These are phyloP conservation scores for Exophiala mesophila DNA, from an alignment of 2,329 filamentous ascomycete species.

Conservation along the genomic window DNA sequence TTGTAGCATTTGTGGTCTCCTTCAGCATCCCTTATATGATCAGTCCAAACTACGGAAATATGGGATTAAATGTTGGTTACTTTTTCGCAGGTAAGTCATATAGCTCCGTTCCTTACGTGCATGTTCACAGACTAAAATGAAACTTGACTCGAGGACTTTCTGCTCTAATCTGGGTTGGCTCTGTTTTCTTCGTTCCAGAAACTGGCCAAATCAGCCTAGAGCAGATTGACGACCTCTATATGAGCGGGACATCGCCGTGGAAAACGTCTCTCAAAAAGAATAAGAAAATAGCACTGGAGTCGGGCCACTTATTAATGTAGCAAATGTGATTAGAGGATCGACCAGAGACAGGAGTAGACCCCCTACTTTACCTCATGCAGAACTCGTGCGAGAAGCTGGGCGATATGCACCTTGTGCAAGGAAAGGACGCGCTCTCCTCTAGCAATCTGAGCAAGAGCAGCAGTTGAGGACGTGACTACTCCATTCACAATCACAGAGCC, in stretches of 20 bases:
- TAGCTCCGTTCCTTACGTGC: too few relatives aligned
- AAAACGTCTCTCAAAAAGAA: constrained; percentile 1
- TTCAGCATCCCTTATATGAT: not conserved
- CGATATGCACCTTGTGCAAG: constrained; percentile 14
- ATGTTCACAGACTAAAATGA: too few relatives aligned
- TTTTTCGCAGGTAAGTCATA: constrained; percentile 1
- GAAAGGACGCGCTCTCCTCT: constrained; percentile 13
- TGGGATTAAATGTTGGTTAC: not conserved
- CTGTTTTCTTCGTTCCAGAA: not conserved
- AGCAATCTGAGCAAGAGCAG: constrained; percentile 3
- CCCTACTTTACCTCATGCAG: constrained; percentile 1
- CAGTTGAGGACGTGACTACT: not conserved
- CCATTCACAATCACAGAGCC: not conserved
- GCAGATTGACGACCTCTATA: not conserved
- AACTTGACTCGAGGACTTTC: constrained; percentile 1
- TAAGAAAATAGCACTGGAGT: not conserved
- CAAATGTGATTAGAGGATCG: too few relatives aligned
- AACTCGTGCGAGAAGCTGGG: constrained; percentile 12
- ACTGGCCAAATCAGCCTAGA: not conserved
- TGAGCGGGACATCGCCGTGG: not conserved
- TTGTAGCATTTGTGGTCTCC: not conserved
- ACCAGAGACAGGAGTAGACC: too few relatives aligned
- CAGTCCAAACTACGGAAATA: not conserved
- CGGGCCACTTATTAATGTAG: too few relatives aligned
- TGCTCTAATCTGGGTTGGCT: not conserved